These are phyloP conservation scores for Onygena corvina DNA, from an alignment of 2,329 filamentous ascomycete species.

Conservation along the genomic window DNA sequence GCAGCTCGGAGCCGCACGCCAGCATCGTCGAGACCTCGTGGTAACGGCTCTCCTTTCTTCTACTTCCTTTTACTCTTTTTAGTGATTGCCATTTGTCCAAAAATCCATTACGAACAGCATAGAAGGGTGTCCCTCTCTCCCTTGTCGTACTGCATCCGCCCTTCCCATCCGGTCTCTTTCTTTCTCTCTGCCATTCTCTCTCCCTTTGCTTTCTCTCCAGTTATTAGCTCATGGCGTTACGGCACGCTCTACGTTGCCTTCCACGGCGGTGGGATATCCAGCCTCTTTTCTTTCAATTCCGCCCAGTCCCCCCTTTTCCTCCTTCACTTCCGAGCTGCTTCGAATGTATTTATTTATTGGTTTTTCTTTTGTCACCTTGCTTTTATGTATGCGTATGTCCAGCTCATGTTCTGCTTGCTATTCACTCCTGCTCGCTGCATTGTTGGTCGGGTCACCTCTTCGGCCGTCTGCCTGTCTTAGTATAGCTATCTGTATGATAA, in stretches of 20 bases:
- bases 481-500: neutral
- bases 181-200: neutral
- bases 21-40: neutral
- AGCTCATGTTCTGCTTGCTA: neutral
- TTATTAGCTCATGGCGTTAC: neutral
- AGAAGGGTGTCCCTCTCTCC: neutral
- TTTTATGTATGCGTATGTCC: neutral
- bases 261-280: neutral
- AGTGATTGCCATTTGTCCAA: neutral
- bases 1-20: slow-evolving; percentile 10
- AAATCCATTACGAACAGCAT: neutral
- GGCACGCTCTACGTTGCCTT: neutral
- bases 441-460: neutral
- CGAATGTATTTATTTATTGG: slow-evolving; percentile 9
- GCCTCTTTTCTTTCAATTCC: neutral
- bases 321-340: slow-evolving; percentile 3
- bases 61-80: neutral
- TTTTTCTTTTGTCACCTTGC: neutral
- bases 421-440: neutral
- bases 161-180: neutral
- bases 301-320: neutral
- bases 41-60: neutral
- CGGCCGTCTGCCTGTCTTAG: neutral
- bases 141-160: neutral
- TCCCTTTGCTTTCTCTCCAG: neutral